Conservation (phyloP, 2,329 filamentous ascomycete genomes). For the Basipetospora chlamydospora region DNA sequence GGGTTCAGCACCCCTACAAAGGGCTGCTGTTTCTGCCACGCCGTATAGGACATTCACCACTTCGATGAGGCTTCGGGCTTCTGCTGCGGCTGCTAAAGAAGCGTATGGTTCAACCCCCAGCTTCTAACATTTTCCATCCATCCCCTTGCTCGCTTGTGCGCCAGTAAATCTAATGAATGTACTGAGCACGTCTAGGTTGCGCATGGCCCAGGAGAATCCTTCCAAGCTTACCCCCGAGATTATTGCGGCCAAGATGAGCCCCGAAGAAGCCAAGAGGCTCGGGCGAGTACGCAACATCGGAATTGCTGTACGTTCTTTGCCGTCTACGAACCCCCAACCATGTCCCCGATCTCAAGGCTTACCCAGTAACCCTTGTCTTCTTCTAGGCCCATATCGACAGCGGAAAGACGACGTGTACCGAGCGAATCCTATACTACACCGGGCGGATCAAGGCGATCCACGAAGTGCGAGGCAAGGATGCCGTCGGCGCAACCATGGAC, state of each 20-base stretch:
- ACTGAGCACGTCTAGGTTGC: slow-evolving; percentile 22
- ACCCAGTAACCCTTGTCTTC: slow-evolving; percentile 1
- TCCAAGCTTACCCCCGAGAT: slow-evolving; percentile 37
- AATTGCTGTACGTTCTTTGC: slow-evolving; percentile 56
- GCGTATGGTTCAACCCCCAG: slow-evolving; percentile 17
- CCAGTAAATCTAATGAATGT: too few species aligned
- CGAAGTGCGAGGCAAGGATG: slow-evolving; percentile 89
- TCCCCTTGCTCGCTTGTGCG: not conserved
- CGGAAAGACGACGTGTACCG: slow-evolving; percentile 91
- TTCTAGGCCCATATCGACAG: slow-evolving; percentile 87
- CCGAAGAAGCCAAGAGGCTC: slow-evolving; percentile 64
- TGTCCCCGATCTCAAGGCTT: not conserved
- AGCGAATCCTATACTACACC: slow-evolving; percentile 96
- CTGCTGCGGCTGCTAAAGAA: slow-evolving; percentile 24
- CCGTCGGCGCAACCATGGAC: slow-evolving; percentile 97
- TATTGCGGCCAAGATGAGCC: slow-evolving; percentile 65
- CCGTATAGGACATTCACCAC: slow-evolving; percentile 7
- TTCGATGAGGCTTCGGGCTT: slow-evolving; percentile 2
- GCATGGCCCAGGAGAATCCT: slow-evolving; percentile 39
- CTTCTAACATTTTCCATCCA: not conserved
- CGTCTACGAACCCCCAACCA: not conserved
- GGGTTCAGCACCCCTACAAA: too few species aligned
- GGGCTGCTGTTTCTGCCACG: too few species aligned
- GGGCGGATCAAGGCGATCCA: slow-evolving; percentile 94
- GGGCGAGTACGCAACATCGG: slow-evolving; percentile 87